These are phyloP conservation scores for Picochlorum sp. DNA, from an alignment of 139 green algal species.

Conservation along the genomic window DNA sequence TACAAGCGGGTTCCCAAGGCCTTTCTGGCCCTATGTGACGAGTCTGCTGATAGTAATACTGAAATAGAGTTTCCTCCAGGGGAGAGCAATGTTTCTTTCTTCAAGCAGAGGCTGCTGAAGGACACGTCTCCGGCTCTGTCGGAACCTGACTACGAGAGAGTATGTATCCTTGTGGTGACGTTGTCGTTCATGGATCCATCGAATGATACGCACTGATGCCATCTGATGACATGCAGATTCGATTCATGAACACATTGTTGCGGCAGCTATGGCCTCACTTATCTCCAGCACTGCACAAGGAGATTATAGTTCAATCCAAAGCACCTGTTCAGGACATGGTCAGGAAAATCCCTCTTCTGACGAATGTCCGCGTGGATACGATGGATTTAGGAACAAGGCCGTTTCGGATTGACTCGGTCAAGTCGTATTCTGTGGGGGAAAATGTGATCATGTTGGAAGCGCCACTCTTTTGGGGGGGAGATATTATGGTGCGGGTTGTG, in stretches of 20 bases:
- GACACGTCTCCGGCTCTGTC: conserved; percentile 18
- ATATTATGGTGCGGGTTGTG: conserved; percentile 23
- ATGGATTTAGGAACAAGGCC: conserved; percentile 45
- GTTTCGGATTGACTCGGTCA: conserved; percentile 50
- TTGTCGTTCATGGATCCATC: neutral
- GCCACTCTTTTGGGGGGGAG: conserved; percentile 58
- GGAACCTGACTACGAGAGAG: conserved; percentile 20
- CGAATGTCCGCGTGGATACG: conserved; percentile 33
- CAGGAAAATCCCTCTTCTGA: conserved; percentile 27
- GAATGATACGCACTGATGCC: neutral
- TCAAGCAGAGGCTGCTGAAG: conserved; percentile 15
- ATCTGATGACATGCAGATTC: conserved; percentile 10
- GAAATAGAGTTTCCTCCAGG: neutral
- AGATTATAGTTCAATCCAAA: conserved; percentile 22
- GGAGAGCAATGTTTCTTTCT: conserved; percentile 6
- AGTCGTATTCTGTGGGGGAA: conserved; percentile 43
- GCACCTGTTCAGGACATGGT: conserved; percentile 14
- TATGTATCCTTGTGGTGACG: conserved; percentile 6
- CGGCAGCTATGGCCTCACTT: conserved; percentile 26
- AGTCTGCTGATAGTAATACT: conserved; percentile 4
- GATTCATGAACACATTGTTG: conserved; percentile 32
- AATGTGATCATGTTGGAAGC: conserved; percentile 58
- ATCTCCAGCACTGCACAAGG: conserved; percentile 23
- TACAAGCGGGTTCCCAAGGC: neutral
- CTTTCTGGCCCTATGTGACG: conserved; percentile 11